Evolutionary conservation across 2,329 filamentous ascomycete species (phyloP), one percentile per base, ranked within the genome.

Genomic region (Ophiocordyceps camponoti-saundersi): DNA sequence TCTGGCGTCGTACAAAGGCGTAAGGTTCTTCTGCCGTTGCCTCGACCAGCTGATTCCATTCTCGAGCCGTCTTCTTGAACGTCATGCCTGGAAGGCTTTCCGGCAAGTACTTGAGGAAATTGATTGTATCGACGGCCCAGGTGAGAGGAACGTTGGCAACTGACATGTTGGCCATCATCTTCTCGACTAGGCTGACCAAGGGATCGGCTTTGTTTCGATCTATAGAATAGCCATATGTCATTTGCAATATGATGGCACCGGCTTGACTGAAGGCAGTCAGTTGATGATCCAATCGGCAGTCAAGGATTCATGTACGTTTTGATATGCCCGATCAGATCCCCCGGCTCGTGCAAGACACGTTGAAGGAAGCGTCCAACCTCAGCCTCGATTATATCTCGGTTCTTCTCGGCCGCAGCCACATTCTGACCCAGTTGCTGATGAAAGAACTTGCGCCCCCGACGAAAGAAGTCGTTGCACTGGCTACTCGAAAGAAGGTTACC

Each of bases 191-290:
- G 0, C 45, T 39, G 3, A 65, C 56, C 6, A 65, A 49, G 2
- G 55, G 53, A 30, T 65, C 62, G 2, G 45, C 15, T 16, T 53
- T 52, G n/a, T 55, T 44, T 1, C 55, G 55, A n/a, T 61, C 56
- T 16, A 58, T 56, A 7, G 53, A 52, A 44, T 65, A 64, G 32
- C 59, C 59, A 23, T 63, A 63, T 1, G 56, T 26, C 18, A 47
- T 47, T 13, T 29, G 23, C 13, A 47, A 8, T 2, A 39, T 44
- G n/a, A 44, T 36, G 30, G 39, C 39, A 10, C n/a, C 11, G 40
- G 20, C 16, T 21, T 41, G 39, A 41, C 11, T 13, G 20, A 21
- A n/a, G n/a, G n/a, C n/a, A n/a, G n/a, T n/a, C n/a, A n/a, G n/a
- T n/a, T n/a, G n/a, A n/a, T n/a, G n/a, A n/a, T n/a, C n/a, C n/a